Evolutionary conservation across 2,329 filamentous ascomycete species (phyloP).

Genomic region (Fusarium sp.): DNA sequence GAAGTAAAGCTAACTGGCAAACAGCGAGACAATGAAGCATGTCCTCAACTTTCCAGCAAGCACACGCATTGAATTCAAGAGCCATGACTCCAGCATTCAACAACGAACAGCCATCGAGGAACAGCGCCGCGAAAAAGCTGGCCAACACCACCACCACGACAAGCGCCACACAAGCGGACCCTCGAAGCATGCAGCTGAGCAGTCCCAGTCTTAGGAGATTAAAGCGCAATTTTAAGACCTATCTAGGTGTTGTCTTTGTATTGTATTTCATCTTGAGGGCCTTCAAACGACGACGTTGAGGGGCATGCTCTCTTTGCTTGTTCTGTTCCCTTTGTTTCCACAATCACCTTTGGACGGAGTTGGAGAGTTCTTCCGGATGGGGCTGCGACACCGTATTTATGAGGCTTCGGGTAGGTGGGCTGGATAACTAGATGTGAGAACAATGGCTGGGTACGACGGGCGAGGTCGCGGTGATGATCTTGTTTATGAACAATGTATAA

Average conservation of each 20-base stretch:
- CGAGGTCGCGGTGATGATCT: constrained; percentile 6
- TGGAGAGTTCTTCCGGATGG: constrained; percentile 33
- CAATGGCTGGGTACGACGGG: constrained; percentile 15
- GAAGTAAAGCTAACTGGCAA: constrained; percentile 36
- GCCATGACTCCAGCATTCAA: constrained; percentile 94
- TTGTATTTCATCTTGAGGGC: constrained; percentile 41
- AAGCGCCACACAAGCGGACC: constrained; percentile 52
- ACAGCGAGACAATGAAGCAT: constrained; percentile 92
- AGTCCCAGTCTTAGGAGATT: constrained; percentile 35
- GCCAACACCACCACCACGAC: constrained; percentile 59
- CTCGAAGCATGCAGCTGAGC: constrained; percentile 53
- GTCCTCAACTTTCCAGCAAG: constrained; percentile 87
- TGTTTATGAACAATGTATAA: constrained; percentile 36
- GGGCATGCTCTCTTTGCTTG: constrained; percentile 23
- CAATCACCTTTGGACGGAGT: constrained; percentile 33
- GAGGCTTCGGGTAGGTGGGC: constrained; percentile 27
- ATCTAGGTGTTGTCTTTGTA: constrained; percentile 29
- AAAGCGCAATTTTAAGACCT: not conserved
- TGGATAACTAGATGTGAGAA: constrained; percentile 18
- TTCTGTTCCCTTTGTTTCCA: constrained; percentile 29
- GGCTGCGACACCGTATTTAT: constrained; percentile 36
- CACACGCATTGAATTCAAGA: constrained; percentile 94
- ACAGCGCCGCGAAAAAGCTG: constrained; percentile 85
- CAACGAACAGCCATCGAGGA: constrained; percentile 92
- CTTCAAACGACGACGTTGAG: constrained; percentile 28